A percentile compares a stretch with the other conserved stretches of the same genome.
Evolutionary conservation across 2,329 filamentous ascomycete genomes (phyloP).

Genomic region (Paecilomyces formosus): DNA sequence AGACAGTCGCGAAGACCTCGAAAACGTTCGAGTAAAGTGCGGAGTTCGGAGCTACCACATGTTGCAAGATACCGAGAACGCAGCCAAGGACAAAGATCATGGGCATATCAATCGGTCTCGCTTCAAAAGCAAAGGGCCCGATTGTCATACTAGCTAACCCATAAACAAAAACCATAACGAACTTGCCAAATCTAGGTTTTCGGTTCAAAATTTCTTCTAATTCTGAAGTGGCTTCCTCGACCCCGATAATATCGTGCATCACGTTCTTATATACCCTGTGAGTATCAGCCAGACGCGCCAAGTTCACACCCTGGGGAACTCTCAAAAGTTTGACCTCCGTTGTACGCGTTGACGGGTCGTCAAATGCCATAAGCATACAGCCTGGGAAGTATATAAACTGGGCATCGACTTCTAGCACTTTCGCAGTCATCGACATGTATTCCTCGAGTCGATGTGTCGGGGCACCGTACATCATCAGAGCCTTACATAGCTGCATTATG

Average conservation of each 20-base stretch:
- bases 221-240: constrained; percentile 32
- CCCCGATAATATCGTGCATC: constrained; percentile 35
- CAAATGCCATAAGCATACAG: constrained; percentile 88
- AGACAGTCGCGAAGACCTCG: constrained; percentile 54
- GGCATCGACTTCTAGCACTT: constrained; percentile 76
- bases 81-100: constrained; percentile 68
- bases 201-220: constrained; percentile 47
- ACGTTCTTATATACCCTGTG: constrained; percentile 39
- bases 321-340: constrained; percentile 36
- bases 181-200: constrained; percentile 46
- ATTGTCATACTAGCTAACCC: constrained; percentile 67
- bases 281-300: constrained; percentile 33
- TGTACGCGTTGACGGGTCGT: constrained; percentile 37
- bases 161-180: constrained; percentile 56
- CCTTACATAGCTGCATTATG: constrained; percentile 73
- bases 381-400: constrained; percentile 85
- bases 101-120: constrained; percentile 68
- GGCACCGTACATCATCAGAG: constrained; percentile 81
- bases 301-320: constrained; percentile 31
- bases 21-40: constrained; percentile 58
- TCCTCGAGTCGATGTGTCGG: constrained; percentile 84
- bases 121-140: constrained; percentile 70
- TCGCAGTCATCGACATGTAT: constrained; percentile 80
- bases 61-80: constrained; percentile 64
- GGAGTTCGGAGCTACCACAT: constrained; percentile 66